Evolutionary conservation across 2,329 filamentous ascomycete genomes (phyloP).

Genomic region (Diaporthe vaccinii): DNA sequence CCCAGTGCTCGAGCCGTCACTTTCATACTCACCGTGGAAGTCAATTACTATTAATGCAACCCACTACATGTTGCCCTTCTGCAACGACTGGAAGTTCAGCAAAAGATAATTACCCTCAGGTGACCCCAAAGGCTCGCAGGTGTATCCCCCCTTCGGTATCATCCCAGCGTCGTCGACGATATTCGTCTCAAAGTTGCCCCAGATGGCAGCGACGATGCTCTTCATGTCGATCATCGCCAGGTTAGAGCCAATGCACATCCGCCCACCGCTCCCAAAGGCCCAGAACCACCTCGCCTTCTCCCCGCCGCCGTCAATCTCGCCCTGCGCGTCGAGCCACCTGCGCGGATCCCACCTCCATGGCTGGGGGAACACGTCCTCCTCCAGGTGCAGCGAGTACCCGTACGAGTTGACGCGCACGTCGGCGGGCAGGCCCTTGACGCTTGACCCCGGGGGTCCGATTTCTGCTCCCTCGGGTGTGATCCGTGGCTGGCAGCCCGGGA

Average conservation of each 20-base stretch:
- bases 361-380: slow-evolving; percentile 62
- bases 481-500: slow-evolving; percentile 68
- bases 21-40: neutral
- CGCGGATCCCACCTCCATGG: slow-evolving; percentile 63
- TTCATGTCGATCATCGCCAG: slow-evolving; percentile 63
- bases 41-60: neutral
- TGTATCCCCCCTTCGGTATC: slow-evolving; percentile 15
- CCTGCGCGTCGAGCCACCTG: slow-evolving; percentile 61
- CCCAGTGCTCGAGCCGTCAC: neutral
- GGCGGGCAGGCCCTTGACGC: slow-evolving; percentile 58
- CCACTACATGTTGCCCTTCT: neutral
- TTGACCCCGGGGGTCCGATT: slow-evolving; percentile 51
- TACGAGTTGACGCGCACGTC: slow-evolving; percentile 66
- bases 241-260: slow-evolving; percentile 78
- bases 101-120: slow-evolving; percentile 13
- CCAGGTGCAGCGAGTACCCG: slow-evolving; percentile 68
- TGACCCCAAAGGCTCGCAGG: slow-evolving; percentile 8
- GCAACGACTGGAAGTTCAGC: neutral
- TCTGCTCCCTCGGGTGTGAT: slow-evolving; percentile 61
- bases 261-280: slow-evolving; percentile 77
- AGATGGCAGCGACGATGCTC: slow-evolving; percentile 18
- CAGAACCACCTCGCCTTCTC: slow-evolving; percentile 69
- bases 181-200: neutral
- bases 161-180: slow-evolving; percentile 11
- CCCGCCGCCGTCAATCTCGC: neutral